Percentiles rank a stretch among this genome's conserved stretches.
phyloP scores from a whole-genome alignment of 2,329 filamentous ascomycete genomes.

The Trichoderma endophyticum region DNA sequence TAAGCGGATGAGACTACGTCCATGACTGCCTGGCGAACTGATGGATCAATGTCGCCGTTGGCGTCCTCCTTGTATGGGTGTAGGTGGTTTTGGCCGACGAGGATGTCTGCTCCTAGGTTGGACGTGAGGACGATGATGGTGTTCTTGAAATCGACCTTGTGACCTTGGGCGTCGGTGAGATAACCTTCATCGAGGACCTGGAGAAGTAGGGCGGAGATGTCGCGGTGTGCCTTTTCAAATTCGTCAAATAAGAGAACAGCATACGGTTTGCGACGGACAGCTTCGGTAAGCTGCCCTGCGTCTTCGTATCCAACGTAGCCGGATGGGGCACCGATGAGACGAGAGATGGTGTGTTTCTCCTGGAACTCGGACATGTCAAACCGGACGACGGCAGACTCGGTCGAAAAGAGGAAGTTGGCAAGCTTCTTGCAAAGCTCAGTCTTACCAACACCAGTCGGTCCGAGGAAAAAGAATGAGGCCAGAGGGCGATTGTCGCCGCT shows the following conservation, averaged over 20 bases:
- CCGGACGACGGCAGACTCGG: conserved; percentile 81
- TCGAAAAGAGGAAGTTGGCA: conserved; percentile 88
- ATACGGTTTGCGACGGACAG: conserved; percentile 90
- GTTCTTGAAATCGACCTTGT: conserved; percentile 95
- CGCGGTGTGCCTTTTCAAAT: conserved; percentile 94
- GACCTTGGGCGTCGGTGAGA: conserved; percentile 90
- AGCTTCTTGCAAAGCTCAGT: conserved; percentile 97
- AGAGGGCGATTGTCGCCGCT: conserved; percentile 88
- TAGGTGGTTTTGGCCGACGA: conserved; percentile 69
- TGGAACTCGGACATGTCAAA: conserved; percentile 99
- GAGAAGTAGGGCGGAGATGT: conserved; percentile 86
- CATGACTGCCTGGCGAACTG: conserved; percentile 78
- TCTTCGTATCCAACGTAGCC: conserved; percentile 97
- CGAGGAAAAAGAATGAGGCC: conserved; percentile 96
- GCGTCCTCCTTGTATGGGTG: conserved; percentile 61
- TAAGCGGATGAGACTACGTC: conserved; percentile 74
- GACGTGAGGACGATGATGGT: conserved; percentile 96
- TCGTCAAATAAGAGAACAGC: conserved; percentile 94
- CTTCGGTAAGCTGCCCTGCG: conserved; percentile 92
- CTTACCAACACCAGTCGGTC: conserved; percentile 94
- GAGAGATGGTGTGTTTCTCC: conserved; percentile 92
- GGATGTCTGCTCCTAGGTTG: conserved; percentile 88
- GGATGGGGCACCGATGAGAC: conserved; percentile 87
- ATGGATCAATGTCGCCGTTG: conserved; percentile 67
- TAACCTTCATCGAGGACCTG: conserved; percentile 97